Base-by-base conservation (phyloP, 2,329 filamentous ascomycete species). In the Fusarium bulbicola region DNA sequence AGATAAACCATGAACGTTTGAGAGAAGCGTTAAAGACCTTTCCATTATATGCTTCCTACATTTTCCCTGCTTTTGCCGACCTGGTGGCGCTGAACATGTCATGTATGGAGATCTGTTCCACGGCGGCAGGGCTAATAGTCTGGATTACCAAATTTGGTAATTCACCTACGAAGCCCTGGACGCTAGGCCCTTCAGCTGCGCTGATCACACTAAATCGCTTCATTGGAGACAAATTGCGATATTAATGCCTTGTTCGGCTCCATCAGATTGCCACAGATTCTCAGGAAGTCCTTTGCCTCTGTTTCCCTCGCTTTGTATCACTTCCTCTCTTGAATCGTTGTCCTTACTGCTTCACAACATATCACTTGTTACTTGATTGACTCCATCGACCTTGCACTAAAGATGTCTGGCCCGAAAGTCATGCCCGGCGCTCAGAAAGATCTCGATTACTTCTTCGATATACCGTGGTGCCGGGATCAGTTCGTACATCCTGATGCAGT, bases 251-350 rank as follows among this genome's bases (percentile, higher is more conserved):
- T 28, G 37, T 32, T 32, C 2, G 11, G 11, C 21, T 24, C 16
- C n/a, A 21, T 26, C 18, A 32, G 7, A 20, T 6, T 37, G 12
- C 15, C 37, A 4, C 28, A 4, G 20, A 52, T 18, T 20, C 13
- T 28, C 9, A 20, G 3, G 2, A 9, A 52, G 12, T 4, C 9
- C 4, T 21, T 42, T 14, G 15, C 26, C 12, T 32, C 4, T 26
- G 24, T 26, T 20, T 14, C 6, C 21, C 37, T 42, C 20, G 11
- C 5, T 11, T 20, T 24, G 0, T 14, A n/a, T 15, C 6, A 32
- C 3, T 13, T 20, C 4, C 6, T 8, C 8, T 50, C 47, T 3
- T 1, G 6, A 0, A 14, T 1, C 2, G 7, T 12, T n/a, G 2
- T 1, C 6, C 20, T 49, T 1, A 32, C 15, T 32, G 20, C 21